phyloP scores from a whole-genome alignment of 2,329 filamentous ascomycete genomes.

The Lachnellula arida region DNA sequence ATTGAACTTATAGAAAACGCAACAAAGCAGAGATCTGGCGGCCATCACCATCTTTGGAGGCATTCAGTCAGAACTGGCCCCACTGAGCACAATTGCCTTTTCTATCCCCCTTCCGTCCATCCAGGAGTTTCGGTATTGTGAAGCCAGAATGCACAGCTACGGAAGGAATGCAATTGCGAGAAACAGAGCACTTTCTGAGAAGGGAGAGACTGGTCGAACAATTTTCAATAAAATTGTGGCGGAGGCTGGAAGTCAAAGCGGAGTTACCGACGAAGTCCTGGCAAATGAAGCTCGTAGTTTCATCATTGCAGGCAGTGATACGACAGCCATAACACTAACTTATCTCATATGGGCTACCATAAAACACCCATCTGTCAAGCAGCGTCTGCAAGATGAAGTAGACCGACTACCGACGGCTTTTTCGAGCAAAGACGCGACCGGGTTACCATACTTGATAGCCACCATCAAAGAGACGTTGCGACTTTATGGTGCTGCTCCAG shows the following conservation, averaged over 20 bases:
- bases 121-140: neutral
- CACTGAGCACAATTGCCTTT: conserved; percentile 22
- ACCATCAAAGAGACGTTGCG: conserved; percentile 35
- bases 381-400: conserved; percentile 2
- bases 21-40: conserved; percentile 38
- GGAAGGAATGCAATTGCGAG: conserved; percentile 1
- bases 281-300: conserved; percentile 15
- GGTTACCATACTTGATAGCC: conserved; percentile 30
- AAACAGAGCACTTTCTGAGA: neutral
- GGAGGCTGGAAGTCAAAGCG: neutral
- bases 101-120: conserved; percentile 18
- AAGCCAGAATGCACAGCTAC: neutral
- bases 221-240: conserved; percentile 4
- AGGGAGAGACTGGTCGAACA: neutral
- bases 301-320: conserved; percentile 38
- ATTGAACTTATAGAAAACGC: neutral
- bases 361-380: conserved; percentile 3
- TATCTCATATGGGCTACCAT: conserved; percentile 13
- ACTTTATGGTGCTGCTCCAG: conserved; percentile 33
- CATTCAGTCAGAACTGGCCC: conserved; percentile 30
- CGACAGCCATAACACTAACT: conserved; percentile 36
- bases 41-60: conserved; percentile 21
- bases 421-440: conserved; percentile 6
- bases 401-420: neutral
- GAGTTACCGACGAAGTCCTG: conserved; percentile 1